Evolutionary conservation across 176 grass and related monocot species (phyloP).

Genomic region (Saccharum officinarum): DNA sequence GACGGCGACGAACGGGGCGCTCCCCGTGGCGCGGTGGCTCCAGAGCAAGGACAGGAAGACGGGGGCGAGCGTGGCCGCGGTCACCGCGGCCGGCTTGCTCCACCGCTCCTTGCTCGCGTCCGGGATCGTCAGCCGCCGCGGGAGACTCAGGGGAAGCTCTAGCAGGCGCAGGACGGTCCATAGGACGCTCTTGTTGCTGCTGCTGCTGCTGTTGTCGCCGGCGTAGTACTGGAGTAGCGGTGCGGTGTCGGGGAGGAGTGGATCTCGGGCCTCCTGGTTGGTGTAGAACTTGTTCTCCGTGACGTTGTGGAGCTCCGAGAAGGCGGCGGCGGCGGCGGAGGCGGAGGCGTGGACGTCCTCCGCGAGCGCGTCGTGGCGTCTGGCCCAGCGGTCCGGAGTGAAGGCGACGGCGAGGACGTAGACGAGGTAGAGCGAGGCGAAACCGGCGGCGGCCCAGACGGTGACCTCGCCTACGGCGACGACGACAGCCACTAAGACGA

Average conservation of each 20-base stretch:
- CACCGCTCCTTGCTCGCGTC: constrained; percentile 64
- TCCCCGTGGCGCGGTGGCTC: constrained; percentile 4
- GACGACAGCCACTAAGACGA: constrained; percentile 32
- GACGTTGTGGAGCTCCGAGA: constrained; percentile 17
- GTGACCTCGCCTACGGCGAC: constrained; percentile 51
- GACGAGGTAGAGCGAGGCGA: constrained; percentile 59
- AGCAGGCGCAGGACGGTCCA: constrained; percentile 16
- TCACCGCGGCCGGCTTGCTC: constrained; percentile 59
- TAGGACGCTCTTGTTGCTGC: neutral
- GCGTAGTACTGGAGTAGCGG: constrained; percentile 20
- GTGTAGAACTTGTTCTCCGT: neutral
- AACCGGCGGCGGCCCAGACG: constrained; percentile 47
- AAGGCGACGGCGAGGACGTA: constrained; percentile 64
- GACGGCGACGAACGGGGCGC: neutral
- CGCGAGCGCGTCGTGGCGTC: constrained; percentile 5
- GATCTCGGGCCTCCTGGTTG: neutral
- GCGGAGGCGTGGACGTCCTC: neutral
- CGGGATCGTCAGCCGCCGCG: constrained; percentile 69
- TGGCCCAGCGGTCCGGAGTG: constrained; percentile 27
- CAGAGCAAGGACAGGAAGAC: constrained; percentile 46
- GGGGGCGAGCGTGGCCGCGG: constrained; percentile 50
- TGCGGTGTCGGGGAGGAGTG: neutral
- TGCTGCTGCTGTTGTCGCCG: neutral
- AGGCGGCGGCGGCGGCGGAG: neutral
- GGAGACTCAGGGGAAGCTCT: constrained; percentile 48